A percentile compares a stretch with the other conserved stretches of the same genome.
These are phyloP conservation scores for Diaporthe helianthi DNA, from an alignment of 2,329 filamentous ascomycete genomes.

Conservation along the genomic window DNA sequence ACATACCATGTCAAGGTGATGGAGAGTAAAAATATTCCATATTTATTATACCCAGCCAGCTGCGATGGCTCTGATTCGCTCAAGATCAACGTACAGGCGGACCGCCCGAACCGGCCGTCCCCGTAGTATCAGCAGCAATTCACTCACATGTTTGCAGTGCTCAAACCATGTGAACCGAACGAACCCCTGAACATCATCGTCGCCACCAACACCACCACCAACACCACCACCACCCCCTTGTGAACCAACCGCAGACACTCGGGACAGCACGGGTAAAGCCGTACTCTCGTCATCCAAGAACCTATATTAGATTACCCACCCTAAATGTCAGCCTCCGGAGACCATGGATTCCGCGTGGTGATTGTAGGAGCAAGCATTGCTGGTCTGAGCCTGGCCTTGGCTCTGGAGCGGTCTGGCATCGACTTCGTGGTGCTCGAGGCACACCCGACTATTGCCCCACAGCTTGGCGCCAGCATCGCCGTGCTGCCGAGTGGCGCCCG, in stretches of 20 bases:
- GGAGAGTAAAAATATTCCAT: not conserved
- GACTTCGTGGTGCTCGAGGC: constrained; percentile 58
- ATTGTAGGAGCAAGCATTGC: constrained; percentile 57
- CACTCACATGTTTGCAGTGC: not conserved
- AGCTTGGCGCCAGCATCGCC: constrained; percentile 56
- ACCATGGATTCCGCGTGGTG: constrained; percentile 42
- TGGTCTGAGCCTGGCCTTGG: constrained; percentile 54
- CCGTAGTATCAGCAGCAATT: not conserved
- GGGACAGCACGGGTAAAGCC: not conserved
- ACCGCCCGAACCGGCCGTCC: not conserved
- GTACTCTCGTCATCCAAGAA: not conserved
- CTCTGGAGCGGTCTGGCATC: constrained; percentile 50
- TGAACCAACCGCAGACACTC: not conserved
- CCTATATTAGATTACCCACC: no score
- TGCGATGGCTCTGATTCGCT: no score
- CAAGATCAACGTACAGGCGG: not conserved
- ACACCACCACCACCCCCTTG: not conserved
- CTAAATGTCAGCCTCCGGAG: not conserved
- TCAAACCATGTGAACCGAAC: no score
- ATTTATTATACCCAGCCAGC: not conserved
- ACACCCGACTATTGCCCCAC: constrained; percentile 49
- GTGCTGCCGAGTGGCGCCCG: constrained; percentile 50
- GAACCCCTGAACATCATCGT: not conserved
- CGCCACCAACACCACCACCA: no score
- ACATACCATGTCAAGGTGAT: not conserved